Evolutionary conservation across 2,329 filamentous ascomycete species (phyloP).

Genomic region (Sporothrix luriei): DNA sequence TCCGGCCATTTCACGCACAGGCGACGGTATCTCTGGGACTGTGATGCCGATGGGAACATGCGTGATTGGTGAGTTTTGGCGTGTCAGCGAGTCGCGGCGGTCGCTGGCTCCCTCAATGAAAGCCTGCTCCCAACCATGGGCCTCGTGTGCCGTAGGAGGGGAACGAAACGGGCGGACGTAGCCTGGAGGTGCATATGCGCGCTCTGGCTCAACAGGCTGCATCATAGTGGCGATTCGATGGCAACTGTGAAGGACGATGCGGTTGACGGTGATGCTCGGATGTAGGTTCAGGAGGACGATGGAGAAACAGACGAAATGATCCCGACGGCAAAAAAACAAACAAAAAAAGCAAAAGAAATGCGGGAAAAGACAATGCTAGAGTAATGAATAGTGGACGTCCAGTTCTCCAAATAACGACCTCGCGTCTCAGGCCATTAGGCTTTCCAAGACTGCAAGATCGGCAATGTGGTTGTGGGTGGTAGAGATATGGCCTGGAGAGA

Average conservation of each 20-base stretch:
- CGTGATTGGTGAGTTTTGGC: not conserved
- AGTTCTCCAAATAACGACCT: not conserved
- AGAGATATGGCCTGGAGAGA: not conserved
- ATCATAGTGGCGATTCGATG: not conserved
- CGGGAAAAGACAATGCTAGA: not conserved
- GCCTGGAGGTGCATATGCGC: not conserved
- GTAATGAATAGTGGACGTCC: not conserved
- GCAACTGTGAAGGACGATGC: not conserved
- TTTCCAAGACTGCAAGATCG: conserved; percentile 14
- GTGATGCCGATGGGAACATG: not conserved
- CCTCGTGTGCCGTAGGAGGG: conserved; percentile 18
- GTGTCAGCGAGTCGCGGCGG: not conserved
- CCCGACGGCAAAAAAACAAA: too few species aligned
- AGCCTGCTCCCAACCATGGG: conserved; percentile 22
- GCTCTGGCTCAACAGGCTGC: not conserved
- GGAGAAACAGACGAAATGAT: not conserved
- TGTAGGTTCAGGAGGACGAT: not conserved
- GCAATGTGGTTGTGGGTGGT: not conserved
- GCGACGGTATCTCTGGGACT: not conserved
- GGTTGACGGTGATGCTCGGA: not conserved
- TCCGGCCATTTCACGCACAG: not conserved
- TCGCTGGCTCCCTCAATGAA: conserved; percentile 16
- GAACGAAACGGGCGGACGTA: not conserved
- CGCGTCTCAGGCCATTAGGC: conserved; percentile 21
- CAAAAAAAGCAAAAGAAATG: not conserved